Evolutionary conservation across 441 rosid genomes (phyloP).

Genomic region (Gossypium gossypioides): DNA sequence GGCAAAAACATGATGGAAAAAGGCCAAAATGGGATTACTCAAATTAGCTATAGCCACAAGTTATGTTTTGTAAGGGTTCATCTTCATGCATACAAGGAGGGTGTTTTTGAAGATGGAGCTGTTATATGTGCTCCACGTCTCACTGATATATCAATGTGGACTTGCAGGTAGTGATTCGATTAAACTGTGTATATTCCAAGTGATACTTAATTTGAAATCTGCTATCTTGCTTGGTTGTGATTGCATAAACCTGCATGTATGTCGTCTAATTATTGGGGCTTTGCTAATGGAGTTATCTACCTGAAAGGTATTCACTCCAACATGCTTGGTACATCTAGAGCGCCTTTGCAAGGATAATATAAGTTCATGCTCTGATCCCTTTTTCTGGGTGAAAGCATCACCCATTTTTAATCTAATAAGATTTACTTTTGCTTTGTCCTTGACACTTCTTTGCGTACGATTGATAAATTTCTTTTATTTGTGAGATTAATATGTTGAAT

Average conservation of each 20-base stretch:
- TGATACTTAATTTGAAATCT: not conserved
- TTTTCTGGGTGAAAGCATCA: not conserved
- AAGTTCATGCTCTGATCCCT: not conserved
- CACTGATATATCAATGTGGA: conserved; percentile 44
- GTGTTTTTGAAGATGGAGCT: conserved; percentile 79
- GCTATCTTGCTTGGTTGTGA: not conserved
- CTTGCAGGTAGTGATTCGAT: conserved; percentile 37
- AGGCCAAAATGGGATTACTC: conserved; percentile 22
- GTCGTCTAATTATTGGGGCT: not conserved
- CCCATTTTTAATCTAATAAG: not conserved
- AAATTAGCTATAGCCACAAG: conserved; percentile 25
- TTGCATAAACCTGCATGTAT: not conserved
- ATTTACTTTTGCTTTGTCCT: not conserved
- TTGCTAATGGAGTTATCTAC: not conserved
- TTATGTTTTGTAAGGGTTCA: conserved; percentile 63
- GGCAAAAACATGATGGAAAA: conserved; percentile 28
- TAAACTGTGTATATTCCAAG: not conserved
- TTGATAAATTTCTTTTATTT: not conserved
- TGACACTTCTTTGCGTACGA: not conserved
- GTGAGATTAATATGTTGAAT: not conserved
- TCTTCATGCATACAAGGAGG: conserved; percentile 67
- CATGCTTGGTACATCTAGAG: not conserved
- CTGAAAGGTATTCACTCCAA: not conserved
- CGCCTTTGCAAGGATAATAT: not conserved
- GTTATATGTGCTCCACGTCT: conserved; percentile 58